A percentile compares a stretch with the other conserved stretches of the same genome.
These are phyloP conservation scores for Elsinoe arachidis DNA, from an alignment of 2,329 filamentous ascomycete species.

Conservation along the genomic window DNA sequence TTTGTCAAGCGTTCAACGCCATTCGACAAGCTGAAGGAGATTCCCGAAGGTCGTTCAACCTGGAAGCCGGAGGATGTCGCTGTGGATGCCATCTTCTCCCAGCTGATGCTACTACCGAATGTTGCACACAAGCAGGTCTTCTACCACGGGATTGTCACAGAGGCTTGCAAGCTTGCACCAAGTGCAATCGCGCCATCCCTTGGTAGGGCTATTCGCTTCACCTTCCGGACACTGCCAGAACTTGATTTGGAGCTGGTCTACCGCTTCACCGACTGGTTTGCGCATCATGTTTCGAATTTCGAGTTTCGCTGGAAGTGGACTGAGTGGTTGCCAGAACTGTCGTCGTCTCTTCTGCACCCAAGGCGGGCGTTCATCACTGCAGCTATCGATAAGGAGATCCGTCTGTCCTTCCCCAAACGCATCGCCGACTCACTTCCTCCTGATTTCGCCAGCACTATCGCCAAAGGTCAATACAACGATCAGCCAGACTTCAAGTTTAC, in stretches of 20 bases:
- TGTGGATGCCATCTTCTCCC: slow-evolving; percentile 95
- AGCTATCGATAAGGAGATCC: slow-evolving; percentile 90
- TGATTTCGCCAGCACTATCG: slow-evolving; percentile 71
- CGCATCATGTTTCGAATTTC: slow-evolving; percentile 96
- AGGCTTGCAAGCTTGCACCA: slow-evolving; percentile 90
- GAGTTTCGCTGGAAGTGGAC: slow-evolving; percentile 99
- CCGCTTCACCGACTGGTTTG: slow-evolving; percentile 94
- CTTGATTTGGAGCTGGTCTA: slow-evolving; percentile 82
- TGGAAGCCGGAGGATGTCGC: slow-evolving; percentile 98
- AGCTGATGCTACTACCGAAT: slow-evolving; percentile 77
- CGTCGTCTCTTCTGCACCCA: slow-evolving; percentile 67
- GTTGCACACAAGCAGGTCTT: slow-evolving; percentile 93
- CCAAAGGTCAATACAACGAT: slow-evolving; percentile 84
- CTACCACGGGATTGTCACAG: slow-evolving; percentile 89
- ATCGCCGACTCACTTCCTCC: slow-evolving; percentile 89
- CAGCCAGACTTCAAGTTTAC: slow-evolving; percentile 92
- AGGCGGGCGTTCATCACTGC: slow-evolving; percentile 90
- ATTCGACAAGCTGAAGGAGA: slow-evolving; percentile 74
- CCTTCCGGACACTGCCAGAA: slow-evolving; percentile 72
- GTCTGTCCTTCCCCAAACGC: slow-evolving; percentile 88
- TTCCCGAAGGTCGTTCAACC: slow-evolving; percentile 58
- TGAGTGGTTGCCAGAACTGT: slow-evolving; percentile 86
- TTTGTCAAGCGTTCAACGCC: slow-evolving; percentile 91
- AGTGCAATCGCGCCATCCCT: slow-evolving; percentile 93
- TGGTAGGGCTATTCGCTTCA: slow-evolving; percentile 81